These are phyloP conservation scores for Hypoxylon sp. DNA, from an alignment of 2,329 filamentous ascomycete genomes.

Conservation along the genomic window DNA sequence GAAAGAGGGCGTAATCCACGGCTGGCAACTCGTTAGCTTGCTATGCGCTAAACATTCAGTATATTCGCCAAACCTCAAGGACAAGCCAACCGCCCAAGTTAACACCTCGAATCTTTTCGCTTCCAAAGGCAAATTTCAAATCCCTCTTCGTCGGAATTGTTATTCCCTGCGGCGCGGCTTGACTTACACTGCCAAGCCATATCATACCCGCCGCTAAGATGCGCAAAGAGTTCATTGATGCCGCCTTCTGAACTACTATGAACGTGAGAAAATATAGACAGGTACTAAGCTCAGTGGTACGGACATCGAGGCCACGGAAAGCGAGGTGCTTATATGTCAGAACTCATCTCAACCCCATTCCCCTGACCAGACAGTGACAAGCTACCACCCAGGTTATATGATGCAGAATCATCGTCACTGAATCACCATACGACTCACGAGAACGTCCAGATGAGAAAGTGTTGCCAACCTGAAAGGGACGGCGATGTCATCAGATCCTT, in stretches of 20 bases:
- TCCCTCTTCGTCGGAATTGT: slow-evolving; percentile 19
- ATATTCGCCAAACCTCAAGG: slow-evolving; percentile 28
- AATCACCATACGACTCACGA: slow-evolving; percentile 3
- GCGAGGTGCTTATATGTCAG: neutral
- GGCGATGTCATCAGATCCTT: slow-evolving; percentile 2
- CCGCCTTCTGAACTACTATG: neutral
- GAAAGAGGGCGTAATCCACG: slow-evolving; percentile 80
- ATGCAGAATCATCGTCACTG: slow-evolving; percentile 15
- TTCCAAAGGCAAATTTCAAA: slow-evolving; percentile 26
- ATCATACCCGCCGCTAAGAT: neutral
- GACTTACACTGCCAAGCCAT: slow-evolving; percentile 5
- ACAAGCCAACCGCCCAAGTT: slow-evolving; percentile 44
- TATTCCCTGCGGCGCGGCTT: slow-evolving; percentile 14
- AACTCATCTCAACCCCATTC: neutral
- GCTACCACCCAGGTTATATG: slow-evolving; percentile 1
- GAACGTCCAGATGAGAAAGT: neutral
- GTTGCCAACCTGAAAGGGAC: slow-evolving; percentile 3
- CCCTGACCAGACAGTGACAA: neutral
- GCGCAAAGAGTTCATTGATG: neutral
- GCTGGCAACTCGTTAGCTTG: slow-evolving; percentile 64
- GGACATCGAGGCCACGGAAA: neutral
- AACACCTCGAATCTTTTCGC: slow-evolving; percentile 38
- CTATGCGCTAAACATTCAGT: neutral
- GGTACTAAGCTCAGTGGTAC: neutral
- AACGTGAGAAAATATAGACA: neutral